Percentiles rank a stretch among this genome's conserved stretches.
Conservation (phyloP, 2,329 filamentous ascomycete species). For the Trichoderma sp. region DNA sequence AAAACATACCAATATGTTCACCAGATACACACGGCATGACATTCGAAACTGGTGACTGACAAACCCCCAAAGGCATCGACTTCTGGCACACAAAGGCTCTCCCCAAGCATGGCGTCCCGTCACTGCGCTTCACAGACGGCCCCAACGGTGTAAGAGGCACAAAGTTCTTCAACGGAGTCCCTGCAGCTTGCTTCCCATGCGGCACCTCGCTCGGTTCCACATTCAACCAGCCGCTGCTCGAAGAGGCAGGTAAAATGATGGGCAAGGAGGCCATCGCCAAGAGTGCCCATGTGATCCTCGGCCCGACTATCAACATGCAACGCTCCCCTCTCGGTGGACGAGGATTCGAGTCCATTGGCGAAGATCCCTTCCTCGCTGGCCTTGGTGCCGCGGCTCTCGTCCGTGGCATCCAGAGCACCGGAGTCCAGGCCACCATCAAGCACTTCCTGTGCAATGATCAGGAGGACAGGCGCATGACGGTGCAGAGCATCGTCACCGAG, state of each 20-base stretch:
- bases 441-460: slow-evolving; percentile 63
- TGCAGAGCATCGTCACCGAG: slow-evolving; percentile 54
- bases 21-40: no score
- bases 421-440: slow-evolving; percentile 57
- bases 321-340: slow-evolving; percentile 58
- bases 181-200: slow-evolving; percentile 60
- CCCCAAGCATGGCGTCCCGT: slow-evolving; percentile 59
- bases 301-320: slow-evolving; percentile 64
- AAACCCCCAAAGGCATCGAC: slow-evolving; percentile 50
- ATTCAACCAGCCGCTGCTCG: slow-evolving; percentile 54
- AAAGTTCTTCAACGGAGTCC: slow-evolving; percentile 64
- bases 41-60: neutral
- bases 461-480: slow-evolving; percentile 56
- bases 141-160: slow-evolving; percentile 68
- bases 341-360: slow-evolving; percentile 58
- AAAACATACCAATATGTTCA: neutral
- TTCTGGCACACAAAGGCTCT: slow-evolving; percentile 68
- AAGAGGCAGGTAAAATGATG: slow-evolving; percentile 51
- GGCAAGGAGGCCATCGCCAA: slow-evolving; percentile 55
- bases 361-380: slow-evolving; percentile 58
- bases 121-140: slow-evolving; percentile 64
- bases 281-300: slow-evolving; percentile 57
- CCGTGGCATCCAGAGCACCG: slow-evolving; percentile 55
- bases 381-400: slow-evolving; percentile 53
- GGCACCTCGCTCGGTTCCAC: slow-evolving; percentile 58